A percentile compares a stretch with the other conserved stretches of the same genome.
Evolutionary conservation across 164 flowering plant species (phyloP).

Genomic region (Macadamia tetraphylla): DNA sequence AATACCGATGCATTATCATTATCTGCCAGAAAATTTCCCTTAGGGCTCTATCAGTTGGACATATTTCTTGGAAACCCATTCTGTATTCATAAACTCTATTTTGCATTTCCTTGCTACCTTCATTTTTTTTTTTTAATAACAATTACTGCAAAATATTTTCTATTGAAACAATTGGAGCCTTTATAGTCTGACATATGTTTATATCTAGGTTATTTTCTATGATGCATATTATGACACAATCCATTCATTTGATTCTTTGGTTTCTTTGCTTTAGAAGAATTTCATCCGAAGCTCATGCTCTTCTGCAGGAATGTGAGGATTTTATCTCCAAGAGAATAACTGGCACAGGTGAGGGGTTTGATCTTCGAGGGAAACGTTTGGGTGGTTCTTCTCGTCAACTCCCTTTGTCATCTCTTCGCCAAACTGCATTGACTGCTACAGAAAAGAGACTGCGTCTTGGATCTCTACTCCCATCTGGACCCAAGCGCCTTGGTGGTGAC

Average conservation of each 20-base stretch:
- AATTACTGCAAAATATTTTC: too few species aligned
- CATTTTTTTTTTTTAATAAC: too few species aligned
- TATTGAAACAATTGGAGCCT: too few species aligned
- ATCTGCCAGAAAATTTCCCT: too few species aligned
- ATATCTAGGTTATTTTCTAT: not conserved
- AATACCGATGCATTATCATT: too few species aligned
- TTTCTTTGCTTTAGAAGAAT: not conserved
- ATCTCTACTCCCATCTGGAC: slow-evolving; percentile 73
- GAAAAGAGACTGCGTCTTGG: slow-evolving; percentile 60
- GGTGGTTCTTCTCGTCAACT: slow-evolving; percentile 78
- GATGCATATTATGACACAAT: not conserved
- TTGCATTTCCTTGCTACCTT: too few species aligned
- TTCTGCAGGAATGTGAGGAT: slow-evolving; percentile 83
- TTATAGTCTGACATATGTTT: not conserved
- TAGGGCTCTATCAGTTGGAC: too few species aligned
- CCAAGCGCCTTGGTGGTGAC: slow-evolving; percentile 91
- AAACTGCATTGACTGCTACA: slow-evolving; percentile 69
- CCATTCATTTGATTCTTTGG: not conserved
- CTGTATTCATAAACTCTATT: too few species aligned
- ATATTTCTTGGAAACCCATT: too few species aligned
- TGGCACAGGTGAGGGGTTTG: slow-evolving; percentile 84
- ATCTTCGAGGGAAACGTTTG: slow-evolving; percentile 76
- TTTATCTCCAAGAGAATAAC: slow-evolving; percentile 68
- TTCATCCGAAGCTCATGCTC: not conserved
- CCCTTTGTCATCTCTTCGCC: slow-evolving; percentile 62